These are phyloP conservation scores for Cryomyces minteri DNA, from an alignment of 495 filamentous ascomycete genomes.

Conservation along the genomic window DNA sequence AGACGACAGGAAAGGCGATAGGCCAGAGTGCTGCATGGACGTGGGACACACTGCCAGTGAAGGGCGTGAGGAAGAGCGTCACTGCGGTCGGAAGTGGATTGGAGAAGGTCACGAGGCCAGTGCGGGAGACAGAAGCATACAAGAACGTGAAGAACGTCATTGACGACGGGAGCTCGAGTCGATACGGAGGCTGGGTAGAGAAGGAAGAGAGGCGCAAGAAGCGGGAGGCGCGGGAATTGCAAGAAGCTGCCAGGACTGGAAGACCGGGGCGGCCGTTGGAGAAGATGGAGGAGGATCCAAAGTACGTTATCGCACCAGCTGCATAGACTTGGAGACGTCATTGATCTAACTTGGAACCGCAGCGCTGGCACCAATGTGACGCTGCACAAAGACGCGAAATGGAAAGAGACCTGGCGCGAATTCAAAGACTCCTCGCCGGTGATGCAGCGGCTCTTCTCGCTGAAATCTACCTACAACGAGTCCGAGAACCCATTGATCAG, in stretches of 20 bases:
- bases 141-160: conserved; percentile 89
- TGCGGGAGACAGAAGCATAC: conserved; percentile 84
- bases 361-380: conserved; percentile 91
- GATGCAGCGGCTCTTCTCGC: conserved; percentile 72
- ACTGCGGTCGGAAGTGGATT: conserved; percentile 67
- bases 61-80: conserved; percentile 76
- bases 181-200: conserved; percentile 91
- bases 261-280: conserved; percentile 26
- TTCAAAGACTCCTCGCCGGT: conserved; percentile 77
- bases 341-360: not conserved
- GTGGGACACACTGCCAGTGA: conserved; percentile 87
- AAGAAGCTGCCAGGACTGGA: conserved; percentile 34
- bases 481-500: conserved; percentile 91
- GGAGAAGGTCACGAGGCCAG: conserved; percentile 82
- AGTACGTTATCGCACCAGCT: conserved; percentile 37
- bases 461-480: conserved; percentile 76
- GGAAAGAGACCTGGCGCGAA: conserved; percentile 88
- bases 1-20: conserved; percentile 67
- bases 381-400: conserved; percentile 86
- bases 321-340: not conserved
- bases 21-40: conserved; percentile 88
- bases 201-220: conserved; percentile 76
- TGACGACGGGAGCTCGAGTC: conserved; percentile 88
- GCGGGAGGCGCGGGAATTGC: conserved; percentile 53
- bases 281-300: conserved; percentile 57